A percentile compares a stretch with the other conserved stretches of the same genome.
These are phyloP conservation scores for Sambucus nigra DNA, from an alignment of 129 eudicot species.

Conservation along the genomic window DNA sequence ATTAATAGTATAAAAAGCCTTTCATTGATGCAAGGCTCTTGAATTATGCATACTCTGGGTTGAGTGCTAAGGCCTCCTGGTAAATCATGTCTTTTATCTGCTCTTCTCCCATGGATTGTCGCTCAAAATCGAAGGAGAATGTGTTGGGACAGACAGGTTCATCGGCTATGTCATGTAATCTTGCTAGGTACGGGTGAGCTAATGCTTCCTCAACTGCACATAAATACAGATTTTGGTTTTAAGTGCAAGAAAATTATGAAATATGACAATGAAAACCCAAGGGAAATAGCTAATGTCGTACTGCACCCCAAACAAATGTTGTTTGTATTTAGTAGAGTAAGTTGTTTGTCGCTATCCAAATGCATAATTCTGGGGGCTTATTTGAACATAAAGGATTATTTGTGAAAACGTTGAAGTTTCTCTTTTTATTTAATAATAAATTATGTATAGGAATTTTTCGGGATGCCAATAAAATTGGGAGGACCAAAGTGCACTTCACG, in stretches of 20 bases:
- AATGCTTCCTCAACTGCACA: slow-evolving; percentile 79
- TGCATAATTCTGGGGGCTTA: too few relatives aligned
- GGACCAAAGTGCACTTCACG: too few relatives aligned
- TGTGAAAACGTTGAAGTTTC: too few relatives aligned
- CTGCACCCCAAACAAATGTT: too few relatives aligned
- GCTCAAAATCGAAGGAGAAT: slow-evolving; percentile 87
- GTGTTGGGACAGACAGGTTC: slow-evolving; percentile 69
- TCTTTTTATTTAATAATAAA: too few relatives aligned
- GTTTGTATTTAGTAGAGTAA: too few relatives aligned
- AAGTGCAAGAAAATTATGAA: not conserved
- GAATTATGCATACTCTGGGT: slow-evolving; percentile 40
- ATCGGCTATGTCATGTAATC: slow-evolving; percentile 71
- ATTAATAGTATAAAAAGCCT: not conserved
- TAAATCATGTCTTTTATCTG: slow-evolving; percentile 89
- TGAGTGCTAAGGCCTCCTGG: slow-evolving; percentile 63
- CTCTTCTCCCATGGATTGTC: slow-evolving; percentile 60
- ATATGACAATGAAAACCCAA: not conserved
- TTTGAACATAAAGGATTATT: too few relatives aligned
- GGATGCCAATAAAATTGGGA: too few relatives aligned
- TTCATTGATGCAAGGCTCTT: not conserved
- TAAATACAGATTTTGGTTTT: slow-evolving; percentile 8
- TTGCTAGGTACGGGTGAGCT: slow-evolving; percentile 74
- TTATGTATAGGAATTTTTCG: too few relatives aligned
- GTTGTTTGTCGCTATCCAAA: not conserved
- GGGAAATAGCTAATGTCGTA: not conserved